These are phyloP conservation scores for Lepidium aucheri DNA, from an alignment of 345 rosid species.

Conservation along the genomic window DNA sequence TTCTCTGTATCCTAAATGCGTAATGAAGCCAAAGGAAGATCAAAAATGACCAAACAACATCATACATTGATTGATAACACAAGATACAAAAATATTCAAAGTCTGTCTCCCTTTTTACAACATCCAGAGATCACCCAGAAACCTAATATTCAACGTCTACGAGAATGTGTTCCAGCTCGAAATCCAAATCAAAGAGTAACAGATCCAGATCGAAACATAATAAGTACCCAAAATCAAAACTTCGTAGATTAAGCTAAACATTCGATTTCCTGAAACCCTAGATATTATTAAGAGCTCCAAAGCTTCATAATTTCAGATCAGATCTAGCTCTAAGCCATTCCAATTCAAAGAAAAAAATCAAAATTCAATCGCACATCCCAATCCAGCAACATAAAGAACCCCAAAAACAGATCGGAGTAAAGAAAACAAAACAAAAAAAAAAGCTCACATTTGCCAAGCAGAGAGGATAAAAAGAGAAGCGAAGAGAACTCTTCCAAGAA, in stretches of 20 bases:
- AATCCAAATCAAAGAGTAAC: not conserved
- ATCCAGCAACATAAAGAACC: not conserved
- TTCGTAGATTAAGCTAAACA: not conserved
- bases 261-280: not conserved
- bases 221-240: not conserved
- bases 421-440: not conserved
- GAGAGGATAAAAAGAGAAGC: slow-evolving; percentile 88
- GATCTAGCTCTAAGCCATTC: slow-evolving; percentile 5
- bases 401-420: slow-evolving; percentile 21
- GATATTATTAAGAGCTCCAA: not conserved
- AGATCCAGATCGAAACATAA: not conserved
- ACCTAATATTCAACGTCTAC: not conserved
- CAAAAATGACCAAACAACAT: not conserved
- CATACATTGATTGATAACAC: not conserved
- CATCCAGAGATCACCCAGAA: not conserved
- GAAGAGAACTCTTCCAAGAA: slow-evolving; percentile 84
- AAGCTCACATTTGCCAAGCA: slow-evolving; percentile 73
- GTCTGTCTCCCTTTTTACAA: not conserved
- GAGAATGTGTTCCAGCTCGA: no score
- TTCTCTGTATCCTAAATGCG: not conserved
- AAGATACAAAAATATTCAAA: not conserved
- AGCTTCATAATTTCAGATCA: not conserved
- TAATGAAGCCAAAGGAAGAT: not conserved
- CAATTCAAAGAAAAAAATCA: no score
- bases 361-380: no score